phyloP scores from a whole-genome alignment of 2,329 filamentous ascomycete genomes.

The Fusarium dlaminii region DNA sequence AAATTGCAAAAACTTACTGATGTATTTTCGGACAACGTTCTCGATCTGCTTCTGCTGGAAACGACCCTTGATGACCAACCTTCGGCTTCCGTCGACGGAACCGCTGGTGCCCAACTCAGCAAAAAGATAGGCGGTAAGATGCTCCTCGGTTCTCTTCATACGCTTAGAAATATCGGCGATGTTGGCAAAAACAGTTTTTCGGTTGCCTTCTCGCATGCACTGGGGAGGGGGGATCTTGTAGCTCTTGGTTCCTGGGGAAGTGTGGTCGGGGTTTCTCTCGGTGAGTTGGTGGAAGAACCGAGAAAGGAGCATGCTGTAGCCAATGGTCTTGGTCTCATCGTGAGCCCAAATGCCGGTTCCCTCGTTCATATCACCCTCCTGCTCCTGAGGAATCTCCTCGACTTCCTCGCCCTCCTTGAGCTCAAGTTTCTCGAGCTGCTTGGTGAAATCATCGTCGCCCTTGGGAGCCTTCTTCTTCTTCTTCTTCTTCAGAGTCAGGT shows the following conservation, averaged over 20 bases:
- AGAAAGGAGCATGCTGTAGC: conserved; percentile 84
- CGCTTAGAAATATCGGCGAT: conserved; percentile 98
- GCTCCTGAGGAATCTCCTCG: conserved; percentile 59
- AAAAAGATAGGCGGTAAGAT: conserved; percentile 96
- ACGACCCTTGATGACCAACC: conserved; percentile 97
- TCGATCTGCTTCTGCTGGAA: conserved; percentile 99
- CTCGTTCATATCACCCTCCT: conserved; percentile 81
- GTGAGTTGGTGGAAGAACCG: conserved; percentile 96
- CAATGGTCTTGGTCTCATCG: conserved; percentile 79
- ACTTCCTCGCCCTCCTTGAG: conserved; percentile 72
- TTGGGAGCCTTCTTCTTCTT: conserved; percentile 65
- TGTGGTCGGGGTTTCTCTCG: conserved; percentile 96
- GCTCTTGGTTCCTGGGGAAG: conserved; percentile 86
- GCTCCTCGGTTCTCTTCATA: conserved; percentile 99
- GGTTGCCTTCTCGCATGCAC: conserved; percentile 99
- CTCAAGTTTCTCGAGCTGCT: conserved; percentile 70
- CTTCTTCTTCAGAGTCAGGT: conserved; percentile 82
- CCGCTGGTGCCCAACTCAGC: conserved; percentile 97
- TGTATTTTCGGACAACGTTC: conserved; percentile 95
- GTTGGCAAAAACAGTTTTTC: conserved; percentile 99
- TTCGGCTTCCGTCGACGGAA: conserved; percentile 90
- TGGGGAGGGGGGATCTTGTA: conserved; percentile 99
- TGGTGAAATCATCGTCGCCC: conserved; percentile 72
- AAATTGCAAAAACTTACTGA: conserved; percentile 69
- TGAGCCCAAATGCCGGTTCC: conserved; percentile 93